Percentiles rank a stretch among this genome's conserved stretches.
phyloP scores from a whole-genome alignment of 169 alveolate species.

The Theileria parva region DNA sequence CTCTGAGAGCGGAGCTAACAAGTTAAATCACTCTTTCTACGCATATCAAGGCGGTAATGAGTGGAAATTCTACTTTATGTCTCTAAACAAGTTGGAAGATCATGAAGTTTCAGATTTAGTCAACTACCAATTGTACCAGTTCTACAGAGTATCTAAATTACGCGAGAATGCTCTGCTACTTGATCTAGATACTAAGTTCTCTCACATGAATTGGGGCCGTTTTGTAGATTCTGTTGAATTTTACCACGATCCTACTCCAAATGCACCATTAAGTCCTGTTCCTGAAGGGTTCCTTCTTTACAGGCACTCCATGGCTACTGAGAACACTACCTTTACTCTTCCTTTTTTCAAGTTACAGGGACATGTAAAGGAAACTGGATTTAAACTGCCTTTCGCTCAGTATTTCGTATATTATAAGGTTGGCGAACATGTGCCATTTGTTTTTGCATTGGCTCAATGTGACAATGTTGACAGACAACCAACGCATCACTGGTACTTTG shows the following conservation, averaged over 20 bases:
- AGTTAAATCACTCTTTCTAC: neutral
- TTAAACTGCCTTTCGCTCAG: neutral
- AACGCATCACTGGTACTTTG: neutral
- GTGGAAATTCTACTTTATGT: neutral
- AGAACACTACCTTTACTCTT: conserved; percentile 14
- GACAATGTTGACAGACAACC: neutral
- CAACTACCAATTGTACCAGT: neutral
- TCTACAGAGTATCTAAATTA: neutral
- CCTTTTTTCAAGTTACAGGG: conserved; percentile 8
- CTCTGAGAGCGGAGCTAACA: neutral
- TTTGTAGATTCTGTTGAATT: conserved; percentile 4
- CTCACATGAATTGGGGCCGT: conserved; percentile 13
- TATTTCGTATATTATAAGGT: conserved; percentile 12
- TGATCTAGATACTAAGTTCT: conserved; percentile 18
- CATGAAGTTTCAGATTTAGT: conserved; percentile 8
- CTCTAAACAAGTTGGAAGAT: neutral
- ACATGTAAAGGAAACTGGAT: neutral
- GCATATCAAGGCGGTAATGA: conserved; percentile 7
- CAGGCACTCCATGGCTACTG: conserved; percentile 15
- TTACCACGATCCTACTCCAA: conserved; percentile 7
- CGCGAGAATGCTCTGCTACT: neutral
- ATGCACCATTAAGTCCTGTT: neutral
- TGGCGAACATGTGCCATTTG: conserved; percentile 4
- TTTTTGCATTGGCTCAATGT: neutral
- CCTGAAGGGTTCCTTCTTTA: conserved; percentile 20